A percentile compares a stretch with the other conserved stretches of the same genome.
Evolutionary conservation across 768 basidiomycete genomes (phyloP).

Genomic region (Lactarius trivialis): DNA sequence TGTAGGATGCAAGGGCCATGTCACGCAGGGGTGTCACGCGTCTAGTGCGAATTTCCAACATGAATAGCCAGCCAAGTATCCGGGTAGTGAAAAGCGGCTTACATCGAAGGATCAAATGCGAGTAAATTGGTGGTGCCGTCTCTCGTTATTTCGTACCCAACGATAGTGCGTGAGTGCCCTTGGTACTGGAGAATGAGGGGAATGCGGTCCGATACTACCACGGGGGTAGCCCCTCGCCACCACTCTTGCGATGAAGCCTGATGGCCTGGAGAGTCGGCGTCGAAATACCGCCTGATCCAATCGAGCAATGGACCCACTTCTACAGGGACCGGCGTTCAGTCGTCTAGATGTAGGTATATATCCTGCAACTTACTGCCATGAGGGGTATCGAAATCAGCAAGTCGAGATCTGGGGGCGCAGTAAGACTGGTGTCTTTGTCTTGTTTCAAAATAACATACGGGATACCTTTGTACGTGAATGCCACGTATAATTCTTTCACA

Average conservation of each 20-base stretch:
- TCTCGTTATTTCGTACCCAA: conserved; percentile 71
- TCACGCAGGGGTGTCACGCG: conserved; percentile 5
- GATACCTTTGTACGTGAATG: conserved; percentile 71
- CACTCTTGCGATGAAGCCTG: conserved; percentile 42
- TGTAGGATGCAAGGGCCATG: conserved; percentile 9
- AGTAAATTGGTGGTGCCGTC: conserved; percentile 57
- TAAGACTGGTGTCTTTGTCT: conserved; percentile 1
- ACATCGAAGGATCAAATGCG: conserved; percentile 74
- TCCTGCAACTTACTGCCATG: conserved; percentile 37
- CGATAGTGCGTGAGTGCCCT: conserved; percentile 82
- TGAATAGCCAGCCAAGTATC: neutral
- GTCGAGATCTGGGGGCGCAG: conserved; percentile 39
- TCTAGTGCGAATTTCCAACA: neutral
- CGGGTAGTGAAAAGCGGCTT: conserved; percentile 20
- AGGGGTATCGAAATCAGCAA: conserved; percentile 59
- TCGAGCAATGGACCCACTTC: conserved; percentile 47
- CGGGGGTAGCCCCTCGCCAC: conserved; percentile 44
- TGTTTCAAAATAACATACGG: conserved; percentile 48
- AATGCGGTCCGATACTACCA: conserved; percentile 57
- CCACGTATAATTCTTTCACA: conserved; percentile 64
- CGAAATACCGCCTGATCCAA: conserved; percentile 78
- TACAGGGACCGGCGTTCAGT: conserved; percentile 16
- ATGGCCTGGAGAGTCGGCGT: conserved; percentile 27
- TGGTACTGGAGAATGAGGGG: conserved; percentile 78
- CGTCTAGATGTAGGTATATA: neutral